Evolutionary conservation across 257 asterid species (phyloP).

Genomic region (Lycium barbarum): DNA sequence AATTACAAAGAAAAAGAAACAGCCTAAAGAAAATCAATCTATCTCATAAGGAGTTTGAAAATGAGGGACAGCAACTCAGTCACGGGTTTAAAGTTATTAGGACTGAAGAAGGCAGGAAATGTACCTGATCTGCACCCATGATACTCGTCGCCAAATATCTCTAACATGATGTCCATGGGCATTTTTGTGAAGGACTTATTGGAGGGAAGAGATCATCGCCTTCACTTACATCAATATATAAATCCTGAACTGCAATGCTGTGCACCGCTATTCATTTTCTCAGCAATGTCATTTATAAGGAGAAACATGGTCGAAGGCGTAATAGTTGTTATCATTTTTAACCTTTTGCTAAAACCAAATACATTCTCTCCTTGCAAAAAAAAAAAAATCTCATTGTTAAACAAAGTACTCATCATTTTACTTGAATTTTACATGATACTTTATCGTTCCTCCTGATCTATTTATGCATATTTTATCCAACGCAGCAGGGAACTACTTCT

Average conservation of each 20-base stretch:
- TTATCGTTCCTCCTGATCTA: neutral
- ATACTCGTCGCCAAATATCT: neutral
- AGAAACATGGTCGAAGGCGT: neutral
- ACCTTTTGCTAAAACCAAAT: neutral
- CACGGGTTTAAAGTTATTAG: neutral
- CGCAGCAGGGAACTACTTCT: neutral
- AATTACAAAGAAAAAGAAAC: too few relatives aligned
- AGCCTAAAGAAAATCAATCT: too few relatives aligned
- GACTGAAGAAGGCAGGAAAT: neutral
- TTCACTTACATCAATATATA: neutral
- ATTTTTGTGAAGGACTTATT: neutral
- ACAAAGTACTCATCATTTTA: neutral
- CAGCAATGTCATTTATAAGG: neutral
- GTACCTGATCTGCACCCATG: neutral
- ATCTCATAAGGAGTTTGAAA: neutral
- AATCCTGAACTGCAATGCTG: neutral
- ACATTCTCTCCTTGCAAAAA: neutral
- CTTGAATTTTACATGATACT: neutral
- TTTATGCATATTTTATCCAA: neutral
- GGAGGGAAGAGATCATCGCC: neutral
- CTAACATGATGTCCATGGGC: neutral
- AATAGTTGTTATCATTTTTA: neutral
- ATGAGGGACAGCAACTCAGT: neutral
- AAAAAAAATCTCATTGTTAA: neutral
- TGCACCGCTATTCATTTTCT: neutral